A percentile compares a stretch with the other conserved stretches of the same genome.
phyloP scores from a whole-genome alignment of 805 yeast species.

The Metschnikowia bowlesiae region DNA sequence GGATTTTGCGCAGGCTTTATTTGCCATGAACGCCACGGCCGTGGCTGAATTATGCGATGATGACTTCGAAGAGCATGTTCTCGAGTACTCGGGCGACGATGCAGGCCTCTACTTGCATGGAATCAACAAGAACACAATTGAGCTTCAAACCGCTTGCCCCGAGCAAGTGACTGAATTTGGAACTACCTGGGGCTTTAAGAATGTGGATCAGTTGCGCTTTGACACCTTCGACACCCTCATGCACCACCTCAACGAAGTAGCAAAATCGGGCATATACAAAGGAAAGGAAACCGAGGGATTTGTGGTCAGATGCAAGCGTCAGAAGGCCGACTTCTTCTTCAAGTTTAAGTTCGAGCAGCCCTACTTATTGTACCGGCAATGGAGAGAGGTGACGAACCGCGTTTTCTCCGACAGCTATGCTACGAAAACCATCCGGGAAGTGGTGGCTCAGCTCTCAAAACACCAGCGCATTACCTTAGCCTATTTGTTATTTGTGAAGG shows the following conservation, averaged over 20 bases:
- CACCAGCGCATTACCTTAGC: constrained; percentile 60
- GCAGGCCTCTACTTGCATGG: constrained; percentile 93
- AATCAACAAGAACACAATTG: constrained; percentile 60
- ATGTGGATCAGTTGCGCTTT: constrained; percentile 45
- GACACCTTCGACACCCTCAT: constrained; percentile 40
- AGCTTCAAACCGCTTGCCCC: constrained; percentile 64
- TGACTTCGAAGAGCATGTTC: constrained; percentile 85
- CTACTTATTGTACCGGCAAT: constrained; percentile 80
- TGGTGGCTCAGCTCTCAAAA: constrained; percentile 29
- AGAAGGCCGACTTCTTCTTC: constrained; percentile 60
- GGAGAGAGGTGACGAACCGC: constrained; percentile 79
- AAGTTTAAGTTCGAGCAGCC: constrained; percentile 96
- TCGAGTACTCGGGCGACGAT: constrained; percentile 58
- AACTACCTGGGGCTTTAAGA: constrained; percentile 61
- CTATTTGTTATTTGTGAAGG: constrained; percentile 64
- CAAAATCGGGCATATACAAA: constrained; percentile 65
- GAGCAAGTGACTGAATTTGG: constrained; percentile 59
- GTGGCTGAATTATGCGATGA: constrained; percentile 94
- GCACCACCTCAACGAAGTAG: constrained; percentile 50
- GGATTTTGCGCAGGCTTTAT: constrained; percentile 55
- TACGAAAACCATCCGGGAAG: constrained; percentile 19
- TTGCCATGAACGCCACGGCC: constrained; percentile 61
- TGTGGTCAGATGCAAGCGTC: constrained; percentile 65
- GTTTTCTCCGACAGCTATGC: constrained; percentile 37
- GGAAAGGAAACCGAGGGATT: constrained; percentile 86